phyloP scores from a whole-genome alignment of 257 asterid species.

The Salvia splendens region DNA sequence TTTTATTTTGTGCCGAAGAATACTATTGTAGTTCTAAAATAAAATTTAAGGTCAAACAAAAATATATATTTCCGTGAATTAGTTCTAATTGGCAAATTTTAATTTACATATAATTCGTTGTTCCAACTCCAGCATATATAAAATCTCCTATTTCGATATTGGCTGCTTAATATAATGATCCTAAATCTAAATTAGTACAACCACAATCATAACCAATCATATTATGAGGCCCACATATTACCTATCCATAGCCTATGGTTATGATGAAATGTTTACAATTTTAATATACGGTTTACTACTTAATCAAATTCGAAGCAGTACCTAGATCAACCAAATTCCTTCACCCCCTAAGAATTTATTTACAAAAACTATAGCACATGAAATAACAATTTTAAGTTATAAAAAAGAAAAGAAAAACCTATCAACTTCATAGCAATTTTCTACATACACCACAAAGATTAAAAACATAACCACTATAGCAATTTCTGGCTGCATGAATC shows the following conservation, averaged over 20 bases:
- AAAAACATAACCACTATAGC: too few species aligned
- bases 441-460: too few species aligned
- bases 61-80: too few species aligned
- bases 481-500: neutral
- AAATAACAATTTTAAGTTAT: too few species aligned
- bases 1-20: too few species aligned
- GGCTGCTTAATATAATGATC: neutral
- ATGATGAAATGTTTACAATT: neutral
- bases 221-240: neutral
- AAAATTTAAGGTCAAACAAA: too few species aligned
- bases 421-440: too few species aligned
- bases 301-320: neutral
- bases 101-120: too few species aligned
- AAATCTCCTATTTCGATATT: neutral
- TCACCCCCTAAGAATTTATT: neutral
- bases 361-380: neutral
- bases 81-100: too few species aligned
- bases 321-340: neutral
- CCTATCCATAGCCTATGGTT: neutral
- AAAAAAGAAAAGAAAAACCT: too few species aligned
- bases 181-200: neutral
- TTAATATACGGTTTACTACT: neutral
- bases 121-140: neutral
- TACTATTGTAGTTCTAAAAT: too few species aligned
- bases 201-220: slow-evolving; percentile 1